Percentiles rank a stretch among this genome's conserved stretches.
phyloP scores from a whole-genome alignment of 164 flowering plant genomes.

The Echeveria elegans region DNA sequence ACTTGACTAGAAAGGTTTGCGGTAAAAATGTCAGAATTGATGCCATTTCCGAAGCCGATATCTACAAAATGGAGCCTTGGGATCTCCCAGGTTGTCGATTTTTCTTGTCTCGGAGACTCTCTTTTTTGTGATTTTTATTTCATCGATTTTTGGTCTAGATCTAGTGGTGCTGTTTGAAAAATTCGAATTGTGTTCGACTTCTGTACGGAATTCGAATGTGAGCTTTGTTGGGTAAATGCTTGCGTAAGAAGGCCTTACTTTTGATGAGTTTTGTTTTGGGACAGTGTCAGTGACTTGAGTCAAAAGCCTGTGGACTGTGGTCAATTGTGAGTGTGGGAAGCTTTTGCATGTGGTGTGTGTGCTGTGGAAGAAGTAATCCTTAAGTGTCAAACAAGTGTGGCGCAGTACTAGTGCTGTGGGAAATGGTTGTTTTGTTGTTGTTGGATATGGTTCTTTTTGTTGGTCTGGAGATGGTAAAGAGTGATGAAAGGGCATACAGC shows the following conservation, averaged over 20 bases:
- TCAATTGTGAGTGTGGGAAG: not conserved
- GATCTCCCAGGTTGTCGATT: slow-evolving; percentile 19
- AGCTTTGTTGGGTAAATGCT: not conserved
- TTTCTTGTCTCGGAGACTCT: not conserved
- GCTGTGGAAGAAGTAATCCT: too few species aligned
- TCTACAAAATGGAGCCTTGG: slow-evolving; percentile 25
- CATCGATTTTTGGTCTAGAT: not conserved
- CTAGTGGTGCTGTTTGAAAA: not conserved
- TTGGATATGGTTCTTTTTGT: too few species aligned
- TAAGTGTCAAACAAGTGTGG: not conserved
- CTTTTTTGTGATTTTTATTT: too few species aligned
- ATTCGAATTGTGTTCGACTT: not conserved
- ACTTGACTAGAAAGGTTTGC: slow-evolving; percentile 25
- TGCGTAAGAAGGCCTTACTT: not conserved
- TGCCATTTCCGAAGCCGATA: slow-evolving; percentile 17
- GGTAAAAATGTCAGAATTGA: slow-evolving; percentile 21
- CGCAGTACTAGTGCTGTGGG: not conserved
- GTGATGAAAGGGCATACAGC: not conserved
- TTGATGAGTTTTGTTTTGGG: not conserved
- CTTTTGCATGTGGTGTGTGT: not conserved
- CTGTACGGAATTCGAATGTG: not conserved
- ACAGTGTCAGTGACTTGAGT: not conserved
- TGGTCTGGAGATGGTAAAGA: not conserved
- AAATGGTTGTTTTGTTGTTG: not conserved
- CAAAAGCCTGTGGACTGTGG: slow-evolving; percentile 1